phyloP scores from a whole-genome alignment of 2,329 filamentous ascomycete species.

The Talaromyces albobiverticillius region DNA sequence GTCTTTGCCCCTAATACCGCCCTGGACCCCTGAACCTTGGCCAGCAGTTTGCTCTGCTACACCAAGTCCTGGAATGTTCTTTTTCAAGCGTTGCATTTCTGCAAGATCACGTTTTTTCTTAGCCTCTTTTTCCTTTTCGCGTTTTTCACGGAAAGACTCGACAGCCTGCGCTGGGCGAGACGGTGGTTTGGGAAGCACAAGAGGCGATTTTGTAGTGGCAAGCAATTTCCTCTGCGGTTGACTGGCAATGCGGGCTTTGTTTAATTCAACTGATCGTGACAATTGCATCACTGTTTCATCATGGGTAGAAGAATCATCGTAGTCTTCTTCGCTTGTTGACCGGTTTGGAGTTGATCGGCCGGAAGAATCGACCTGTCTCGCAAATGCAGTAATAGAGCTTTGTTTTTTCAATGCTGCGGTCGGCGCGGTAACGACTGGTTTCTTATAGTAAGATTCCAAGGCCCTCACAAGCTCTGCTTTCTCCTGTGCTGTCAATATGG shows the following conservation, averaged over 20 bases:
- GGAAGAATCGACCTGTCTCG: slow-evolving; percentile 34
- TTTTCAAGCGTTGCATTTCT: slow-evolving; percentile 67
- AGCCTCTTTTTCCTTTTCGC: slow-evolving; percentile 71
- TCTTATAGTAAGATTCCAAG: slow-evolving; percentile 53
- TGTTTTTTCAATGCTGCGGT: slow-evolving; percentile 44
- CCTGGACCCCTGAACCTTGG: slow-evolving; percentile 74
- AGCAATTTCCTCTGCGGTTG: slow-evolving; percentile 28
- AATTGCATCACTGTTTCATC: slow-evolving; percentile 41
- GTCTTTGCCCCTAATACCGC: slow-evolving; percentile 76
- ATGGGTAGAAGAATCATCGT: slow-evolving; percentile 37
- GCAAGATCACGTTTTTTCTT: slow-evolving; percentile 70
- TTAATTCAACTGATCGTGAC: slow-evolving; percentile 41
- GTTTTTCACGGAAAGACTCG: slow-evolving; percentile 66
- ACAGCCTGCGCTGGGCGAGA: slow-evolving; percentile 36
- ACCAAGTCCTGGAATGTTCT: slow-evolving; percentile 47
- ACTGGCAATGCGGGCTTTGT: slow-evolving; percentile 34
- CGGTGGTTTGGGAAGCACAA: slow-evolving; percentile 24
- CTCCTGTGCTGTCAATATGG: slow-evolving; percentile 77
- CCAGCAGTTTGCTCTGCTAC: slow-evolving; percentile 59
- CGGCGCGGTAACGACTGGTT: slow-evolving; percentile 41
- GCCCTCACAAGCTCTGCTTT: slow-evolving; percentile 73
- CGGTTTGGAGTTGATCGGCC: slow-evolving; percentile 30
- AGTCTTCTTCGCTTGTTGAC: slow-evolving; percentile 37
- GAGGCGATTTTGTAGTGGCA: slow-evolving; percentile 21
- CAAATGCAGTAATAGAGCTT: slow-evolving; percentile 39